Percentiles rank a stretch among this genome's conserved stretches.
These are phyloP conservation scores for Synchytrium microbalum DNA, from an alignment of 371 early-diverging fungal genomes.

Conservation along the genomic window DNA sequence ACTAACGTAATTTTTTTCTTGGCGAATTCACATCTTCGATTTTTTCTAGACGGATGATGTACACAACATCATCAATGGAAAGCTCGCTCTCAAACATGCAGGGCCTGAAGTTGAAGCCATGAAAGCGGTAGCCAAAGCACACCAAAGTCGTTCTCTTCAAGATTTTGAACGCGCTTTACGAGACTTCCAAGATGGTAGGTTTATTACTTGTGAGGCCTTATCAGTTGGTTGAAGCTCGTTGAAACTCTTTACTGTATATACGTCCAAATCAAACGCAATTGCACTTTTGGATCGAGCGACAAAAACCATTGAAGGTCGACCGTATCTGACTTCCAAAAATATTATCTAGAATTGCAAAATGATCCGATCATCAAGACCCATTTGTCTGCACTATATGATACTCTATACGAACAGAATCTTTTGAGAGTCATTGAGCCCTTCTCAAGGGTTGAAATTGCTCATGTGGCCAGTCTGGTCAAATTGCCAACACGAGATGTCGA, in stretches of 20 bases:
- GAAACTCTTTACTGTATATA: no score
- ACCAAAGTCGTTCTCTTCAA: constrained; percentile 84
- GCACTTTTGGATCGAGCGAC: constrained; percentile 3
- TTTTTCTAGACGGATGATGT: constrained; percentile 70
- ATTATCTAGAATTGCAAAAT: constrained; percentile 61
- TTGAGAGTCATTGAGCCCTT: constrained; percentile 97
- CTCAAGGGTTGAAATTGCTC: constrained; percentile 91
- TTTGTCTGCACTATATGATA: constrained; percentile 88
- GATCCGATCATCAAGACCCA: constrained; percentile 90
- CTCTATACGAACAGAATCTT: constrained; percentile 93
- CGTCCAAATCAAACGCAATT: neutral
- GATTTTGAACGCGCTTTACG: constrained; percentile 89
- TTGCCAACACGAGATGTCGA: constrained; percentile 89
- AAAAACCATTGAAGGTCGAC: neutral
- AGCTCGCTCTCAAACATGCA: constrained; percentile 68
- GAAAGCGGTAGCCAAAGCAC: constrained; percentile 88
- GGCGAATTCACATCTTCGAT: constrained; percentile 1
- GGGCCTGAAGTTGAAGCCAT: constrained; percentile 76
- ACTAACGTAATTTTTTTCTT: neutral
- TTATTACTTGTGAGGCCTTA: neutral
- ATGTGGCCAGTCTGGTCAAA: constrained; percentile 88
- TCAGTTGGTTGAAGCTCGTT: neutral
- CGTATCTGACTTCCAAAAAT: neutral
- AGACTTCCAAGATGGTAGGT: constrained; percentile 67
- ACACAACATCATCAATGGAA: constrained; percentile 72